phyloP scores from a whole-genome alignment of 352 stramenopile species.

The Globisporangium camurandrum region DNA sequence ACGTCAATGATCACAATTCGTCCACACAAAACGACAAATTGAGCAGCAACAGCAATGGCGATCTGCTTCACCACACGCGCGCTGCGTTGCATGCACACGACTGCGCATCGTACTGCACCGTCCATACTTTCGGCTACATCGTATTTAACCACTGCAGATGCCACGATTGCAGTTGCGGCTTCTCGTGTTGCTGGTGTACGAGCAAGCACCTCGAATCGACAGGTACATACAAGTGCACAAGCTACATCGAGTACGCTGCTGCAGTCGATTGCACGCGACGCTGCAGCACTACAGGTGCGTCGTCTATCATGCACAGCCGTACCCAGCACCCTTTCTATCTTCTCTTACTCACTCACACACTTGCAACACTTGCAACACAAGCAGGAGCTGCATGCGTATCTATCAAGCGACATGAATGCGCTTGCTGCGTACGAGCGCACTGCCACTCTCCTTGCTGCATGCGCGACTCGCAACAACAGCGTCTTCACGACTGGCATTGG shows the following conservation, averaged over 20 bases:
- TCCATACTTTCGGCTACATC: too few relatives aligned
- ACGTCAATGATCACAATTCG: too few relatives aligned
- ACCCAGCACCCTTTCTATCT: neutral
- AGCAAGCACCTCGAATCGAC: too few relatives aligned
- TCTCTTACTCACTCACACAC: neutral
- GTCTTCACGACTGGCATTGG: slow-evolving; percentile 73
- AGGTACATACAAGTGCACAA: neutral
- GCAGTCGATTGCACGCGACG: slow-evolving; percentile 12
- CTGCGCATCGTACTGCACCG: too few relatives aligned
- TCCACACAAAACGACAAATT: too few relatives aligned
- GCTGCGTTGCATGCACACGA: too few relatives aligned
- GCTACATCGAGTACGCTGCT: slow-evolving; percentile 1
- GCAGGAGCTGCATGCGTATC: slow-evolving; percentile 32
- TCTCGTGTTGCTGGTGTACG: too few relatives aligned
- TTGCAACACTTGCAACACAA: neutral
- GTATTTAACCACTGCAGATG: too few relatives aligned
- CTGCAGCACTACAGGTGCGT: slow-evolving; percentile 11
- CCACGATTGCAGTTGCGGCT: too few relatives aligned
- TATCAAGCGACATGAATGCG: slow-evolving; percentile 19
- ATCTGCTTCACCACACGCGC: too few relatives aligned
- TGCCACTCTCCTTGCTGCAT: slow-evolving; percentile 30
- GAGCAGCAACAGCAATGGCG: too few relatives aligned
- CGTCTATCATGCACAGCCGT: neutral
- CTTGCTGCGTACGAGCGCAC: slow-evolving; percentile 22
- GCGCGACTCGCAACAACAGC: slow-evolving; percentile 28